These are phyloP conservation scores for Pseudogymnoascus sp. DNA, from an alignment of 2,329 filamentous ascomycete genomes.

Conservation along the genomic window DNA sequence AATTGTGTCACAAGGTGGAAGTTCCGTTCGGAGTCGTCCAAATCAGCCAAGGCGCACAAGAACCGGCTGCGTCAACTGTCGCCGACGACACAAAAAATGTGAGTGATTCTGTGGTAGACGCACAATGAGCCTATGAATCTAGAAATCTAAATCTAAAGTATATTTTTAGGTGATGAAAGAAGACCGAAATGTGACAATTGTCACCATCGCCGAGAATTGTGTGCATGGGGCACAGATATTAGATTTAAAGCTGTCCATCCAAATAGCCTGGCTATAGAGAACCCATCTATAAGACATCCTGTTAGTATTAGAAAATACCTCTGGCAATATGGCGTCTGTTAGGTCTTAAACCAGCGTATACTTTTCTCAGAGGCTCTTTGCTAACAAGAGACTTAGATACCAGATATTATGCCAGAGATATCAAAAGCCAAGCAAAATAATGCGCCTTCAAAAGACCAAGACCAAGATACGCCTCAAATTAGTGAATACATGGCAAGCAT, in stretches of 20 bases:
- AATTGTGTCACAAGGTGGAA: not conserved
- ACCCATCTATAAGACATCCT: slow-evolving; percentile 27
- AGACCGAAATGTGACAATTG: slow-evolving; percentile 29
- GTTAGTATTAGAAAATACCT: not conserved
- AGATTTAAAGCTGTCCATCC: slow-evolving; percentile 29
- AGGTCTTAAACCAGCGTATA: not conserved
- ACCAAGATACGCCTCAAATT: not conserved
- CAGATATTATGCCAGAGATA: slow-evolving; percentile 15
- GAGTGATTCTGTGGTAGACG: not conserved
- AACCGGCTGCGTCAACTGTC: slow-evolving; percentile 29
- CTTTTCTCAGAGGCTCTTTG: not conserved
- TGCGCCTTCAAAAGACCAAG: not conserved
- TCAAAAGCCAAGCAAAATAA: slow-evolving; percentile 8
- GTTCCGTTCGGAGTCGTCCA: not conserved
- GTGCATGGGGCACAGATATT: slow-evolving; percentile 28
- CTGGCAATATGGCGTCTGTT: not conserved
- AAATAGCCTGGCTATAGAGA: slow-evolving; percentile 24
- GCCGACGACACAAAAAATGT: slow-evolving; percentile 30
- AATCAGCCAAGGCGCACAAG: slow-evolving; percentile 23
- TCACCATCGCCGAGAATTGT: slow-evolving; percentile 26
- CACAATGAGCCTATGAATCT: not conserved
- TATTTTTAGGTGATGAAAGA: slow-evolving; percentile 24
- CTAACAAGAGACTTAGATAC: slow-evolving; percentile 11
- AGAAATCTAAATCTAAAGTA: not conserved
- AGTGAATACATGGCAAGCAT: not conserved